These are phyloP conservation scores for Globomyces sp. DNA, from an alignment of 371 early-diverging fungal species.

Conservation along the genomic window DNA sequence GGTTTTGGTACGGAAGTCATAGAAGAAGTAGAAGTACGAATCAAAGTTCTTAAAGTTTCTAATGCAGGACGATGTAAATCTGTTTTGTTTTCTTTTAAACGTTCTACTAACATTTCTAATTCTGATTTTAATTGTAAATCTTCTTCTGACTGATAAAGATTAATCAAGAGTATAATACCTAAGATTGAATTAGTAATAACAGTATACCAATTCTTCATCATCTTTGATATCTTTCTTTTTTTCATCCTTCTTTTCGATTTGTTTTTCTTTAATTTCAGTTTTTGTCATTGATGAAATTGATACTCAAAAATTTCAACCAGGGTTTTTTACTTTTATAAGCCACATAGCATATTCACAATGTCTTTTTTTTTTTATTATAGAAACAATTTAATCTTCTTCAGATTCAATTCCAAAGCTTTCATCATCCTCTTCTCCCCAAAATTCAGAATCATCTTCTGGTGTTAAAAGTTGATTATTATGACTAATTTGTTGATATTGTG, in stretches of 20 bases:
- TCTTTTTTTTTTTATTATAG: background rate
- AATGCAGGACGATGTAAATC: constrained; percentile 81
- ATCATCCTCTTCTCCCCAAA: constrained; percentile 2
- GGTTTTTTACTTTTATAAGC: constrained; percentile 8
- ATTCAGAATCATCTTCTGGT: constrained; percentile 8
- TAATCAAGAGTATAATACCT: background rate
- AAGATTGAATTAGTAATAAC: background rate
- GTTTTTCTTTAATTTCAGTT: constrained; percentile 14
- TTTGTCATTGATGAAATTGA: constrained; percentile 8
- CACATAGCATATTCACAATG: background rate
- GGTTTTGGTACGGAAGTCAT: constrained; percentile 99
- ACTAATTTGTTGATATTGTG: background rate
- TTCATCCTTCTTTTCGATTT: constrained; percentile 9
- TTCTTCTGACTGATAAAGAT: constrained; percentile 80
- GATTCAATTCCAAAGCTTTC: background rate
- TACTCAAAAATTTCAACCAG: constrained; percentile 7
- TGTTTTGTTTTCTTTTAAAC: constrained; percentile 75
- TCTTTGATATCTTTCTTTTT: constrained; percentile 14
- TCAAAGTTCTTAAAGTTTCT: constrained; percentile 80
- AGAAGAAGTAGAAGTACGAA: constrained; percentile 91
- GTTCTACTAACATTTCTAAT: constrained; percentile 89
- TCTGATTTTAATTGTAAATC: constrained; percentile 90
- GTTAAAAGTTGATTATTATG: background rate
- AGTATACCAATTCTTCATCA: constrained; percentile 16
- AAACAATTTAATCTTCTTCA: constrained; percentile 1